Percentiles rank a stretch among this genome's conserved stretches.
Conservation (phyloP, 2,329 filamentous ascomycete genomes). For the Colletotrichum euphorbiae region DNA sequence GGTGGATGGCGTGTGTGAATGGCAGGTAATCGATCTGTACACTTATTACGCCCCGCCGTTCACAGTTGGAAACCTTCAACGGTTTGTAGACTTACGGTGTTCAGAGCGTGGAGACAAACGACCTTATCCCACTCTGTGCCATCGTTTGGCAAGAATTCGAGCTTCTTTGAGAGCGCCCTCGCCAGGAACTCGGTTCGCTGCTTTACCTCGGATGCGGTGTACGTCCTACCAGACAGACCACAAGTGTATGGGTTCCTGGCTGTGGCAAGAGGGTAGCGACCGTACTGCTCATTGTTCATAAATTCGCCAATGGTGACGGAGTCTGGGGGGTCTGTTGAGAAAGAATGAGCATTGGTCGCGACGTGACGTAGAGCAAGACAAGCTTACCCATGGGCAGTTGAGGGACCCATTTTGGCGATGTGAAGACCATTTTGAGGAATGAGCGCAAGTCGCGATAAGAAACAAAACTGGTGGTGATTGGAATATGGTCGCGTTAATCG, state of each 20-base stretch:
- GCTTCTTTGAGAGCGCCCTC: conserved; percentile 74
- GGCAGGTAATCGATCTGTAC: conserved; percentile 78
- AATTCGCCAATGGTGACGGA: conserved; percentile 81
- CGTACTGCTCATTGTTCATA: conserved; percentile 78
- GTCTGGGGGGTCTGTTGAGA: conserved; percentile 71
- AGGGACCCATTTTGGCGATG: conserved; percentile 71
- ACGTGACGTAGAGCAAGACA: conserved; percentile 7
- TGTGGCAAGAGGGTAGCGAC: conserved; percentile 70
- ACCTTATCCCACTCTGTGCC: conserved; percentile 87
- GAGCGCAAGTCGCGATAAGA: background rate
- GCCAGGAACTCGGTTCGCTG: conserved; percentile 75
- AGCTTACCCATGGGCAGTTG: conserved; percentile 66
- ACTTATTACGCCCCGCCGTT: background rate
- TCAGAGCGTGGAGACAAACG: conserved; percentile 80
- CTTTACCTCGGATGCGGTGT: conserved; percentile 71
- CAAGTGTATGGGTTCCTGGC: conserved; percentile 81
- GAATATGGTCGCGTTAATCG: background rate
- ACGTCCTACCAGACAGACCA: conserved; percentile 77
- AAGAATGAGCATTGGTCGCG: conserved; percentile 18
- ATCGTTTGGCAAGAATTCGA: conserved; percentile 76
- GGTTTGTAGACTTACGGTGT: conserved; percentile 68
- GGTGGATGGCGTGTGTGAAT: conserved; percentile 78
- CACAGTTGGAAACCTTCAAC: background rate
- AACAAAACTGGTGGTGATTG: background rate
- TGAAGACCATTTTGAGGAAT: conserved; percentile 62